Evolutionary conservation across 2,329 filamentous ascomycete species (phyloP).

Genomic region (Byssothecium circinans): DNA sequence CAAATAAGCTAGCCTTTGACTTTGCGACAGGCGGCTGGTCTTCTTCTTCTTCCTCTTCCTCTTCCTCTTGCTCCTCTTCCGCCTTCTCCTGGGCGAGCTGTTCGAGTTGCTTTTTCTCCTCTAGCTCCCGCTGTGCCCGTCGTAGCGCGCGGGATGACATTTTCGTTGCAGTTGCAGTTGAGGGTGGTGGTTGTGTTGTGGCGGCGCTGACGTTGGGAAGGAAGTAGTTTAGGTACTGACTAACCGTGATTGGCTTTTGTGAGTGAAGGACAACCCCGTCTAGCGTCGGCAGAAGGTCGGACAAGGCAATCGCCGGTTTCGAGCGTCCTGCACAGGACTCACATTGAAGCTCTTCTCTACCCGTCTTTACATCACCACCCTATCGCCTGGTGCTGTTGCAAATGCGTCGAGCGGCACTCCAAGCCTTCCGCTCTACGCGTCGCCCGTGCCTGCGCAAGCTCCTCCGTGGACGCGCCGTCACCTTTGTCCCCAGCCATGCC

Average conservation of each 20-base stretch:
- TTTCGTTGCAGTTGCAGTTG: conserved; percentile 9
- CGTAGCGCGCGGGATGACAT: conserved; percentile 70
- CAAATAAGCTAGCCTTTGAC: conserved; percentile 50
- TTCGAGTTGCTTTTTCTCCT: conserved; percentile 56
- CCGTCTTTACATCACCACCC: conserved; percentile 12
- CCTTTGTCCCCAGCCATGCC: conserved; percentile 46
- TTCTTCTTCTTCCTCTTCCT: conserved; percentile 41
- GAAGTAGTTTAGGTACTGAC: conserved; percentile 9
- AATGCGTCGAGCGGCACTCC: conserved; percentile 75
- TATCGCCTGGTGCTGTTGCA: conserved; percentile 33
- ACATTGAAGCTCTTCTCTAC: neutral
- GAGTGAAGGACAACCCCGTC: neutral
- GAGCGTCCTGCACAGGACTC: conserved; percentile 1
- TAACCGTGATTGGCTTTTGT: conserved; percentile 14
- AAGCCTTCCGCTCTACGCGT: conserved; percentile 69
- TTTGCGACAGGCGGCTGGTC: conserved; percentile 13
- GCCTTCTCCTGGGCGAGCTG: conserved; percentile 38
- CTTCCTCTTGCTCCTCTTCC: conserved; percentile 40
- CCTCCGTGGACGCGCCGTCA: conserved; percentile 51
- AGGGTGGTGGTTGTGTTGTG: conserved; percentile 14
- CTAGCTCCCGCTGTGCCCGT: conserved; percentile 64
- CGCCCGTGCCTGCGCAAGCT: conserved; percentile 65
- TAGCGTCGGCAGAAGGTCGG: neutral
- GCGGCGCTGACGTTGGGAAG: conserved; percentile 10
- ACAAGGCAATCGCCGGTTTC: neutral